Evolutionary conservation across 1,284 basidiomycete genomes (phyloP), one percentile per base, ranked within the genome.

Genomic region (Austroboletus niveus): DNA sequence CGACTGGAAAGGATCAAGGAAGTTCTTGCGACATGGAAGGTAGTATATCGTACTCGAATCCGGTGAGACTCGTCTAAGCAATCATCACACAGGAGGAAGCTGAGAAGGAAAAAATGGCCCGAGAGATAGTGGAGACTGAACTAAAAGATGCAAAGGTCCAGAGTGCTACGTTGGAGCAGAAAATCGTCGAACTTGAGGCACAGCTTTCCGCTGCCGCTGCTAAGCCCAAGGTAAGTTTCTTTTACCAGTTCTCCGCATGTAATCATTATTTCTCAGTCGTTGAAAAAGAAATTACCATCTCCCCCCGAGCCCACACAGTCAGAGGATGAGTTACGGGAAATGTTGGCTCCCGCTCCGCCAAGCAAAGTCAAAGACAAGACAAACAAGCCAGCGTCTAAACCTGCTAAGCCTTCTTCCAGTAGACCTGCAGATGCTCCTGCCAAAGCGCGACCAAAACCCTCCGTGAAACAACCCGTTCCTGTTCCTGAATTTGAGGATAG

Each of bases 1-100:
- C 74, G 73, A 47, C 58, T 75, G 0, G 73, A 75, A 41, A 78
- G 77, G 54, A 60, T 77, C 48, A 81, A 78, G 56, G 60, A 60
- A 8, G 66, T 63, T 40, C 60, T 73, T 14, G 63, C 69, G 30
- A 66, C 72, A 35, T 79, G 76, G 69, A 66, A 76, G 75, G 81
- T 82, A 48, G 22, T 51, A 11, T 20, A 8, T 20, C 45, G 14
- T 46, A 7, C 44, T 46, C 31, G 10, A 27, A 29, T 24, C 9
- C 8, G 30, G 4, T 30, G 42, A 29, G 12, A 20, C 14, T 40
- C 38, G 24, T 51, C 10, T n/a, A 30, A 52, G 14, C 49, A 49
- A 65, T 9, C 56, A 60, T 15, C 56, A 61, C 20, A 31, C 56
- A 75, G 66, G 57, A 65, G 48, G 69, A 71, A 42, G 66, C 63